Evolutionary conservation across 306 rosid species (phyloP), one percentile per base, ranked within the genome.

Genomic region (Spatholobus suberectus): DNA sequence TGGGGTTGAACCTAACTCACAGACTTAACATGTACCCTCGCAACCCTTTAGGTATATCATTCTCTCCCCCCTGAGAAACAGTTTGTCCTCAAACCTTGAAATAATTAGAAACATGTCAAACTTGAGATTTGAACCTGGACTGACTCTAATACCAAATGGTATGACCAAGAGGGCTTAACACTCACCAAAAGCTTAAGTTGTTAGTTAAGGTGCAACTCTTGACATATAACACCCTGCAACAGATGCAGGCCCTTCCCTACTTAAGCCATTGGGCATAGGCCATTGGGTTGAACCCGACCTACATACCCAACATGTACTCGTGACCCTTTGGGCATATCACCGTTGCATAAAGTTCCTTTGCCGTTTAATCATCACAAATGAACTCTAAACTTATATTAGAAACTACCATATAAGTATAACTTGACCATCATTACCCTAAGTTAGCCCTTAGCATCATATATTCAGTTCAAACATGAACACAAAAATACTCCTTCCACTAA

Each of bases 331-430:
- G 70, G 70, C 24, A 34, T 7, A 63, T 29, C 70, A 65, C 21
- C 5, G 1, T 62, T 34, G 41, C 41, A 14, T 13, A 63, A 7
- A 63, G 70, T 63, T 32, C 70, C 44, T 63, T 73, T 52, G 18
- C 43, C 73, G 29, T n/a, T 29, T 27, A 76, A 58, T 57, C 13
- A 69, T 83, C 55, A 44, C 46, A 44, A 37, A 12, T 76, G 62
- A 68, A 59, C 51, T 70, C 70, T 20, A 81, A 38, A 24, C 51
- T 37, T 72, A 57, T 20, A 52, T 17, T 27, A 41, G 35, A 66
- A 43, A 54, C 73, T 51, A 29, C 8, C 62, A 55, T 17, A 79
- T 84, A 26, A 59, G 18, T 61, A 65, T 79, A 57, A 21, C 24
- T 21, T 65, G 32, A 66, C 43, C 52, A 61, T 74, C 18, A 47